Evolutionary conservation across 148 eudicot genomes (phyloP), one percentile per base, ranked within the genome.

Genomic region (Camellia sinensis): DNA sequence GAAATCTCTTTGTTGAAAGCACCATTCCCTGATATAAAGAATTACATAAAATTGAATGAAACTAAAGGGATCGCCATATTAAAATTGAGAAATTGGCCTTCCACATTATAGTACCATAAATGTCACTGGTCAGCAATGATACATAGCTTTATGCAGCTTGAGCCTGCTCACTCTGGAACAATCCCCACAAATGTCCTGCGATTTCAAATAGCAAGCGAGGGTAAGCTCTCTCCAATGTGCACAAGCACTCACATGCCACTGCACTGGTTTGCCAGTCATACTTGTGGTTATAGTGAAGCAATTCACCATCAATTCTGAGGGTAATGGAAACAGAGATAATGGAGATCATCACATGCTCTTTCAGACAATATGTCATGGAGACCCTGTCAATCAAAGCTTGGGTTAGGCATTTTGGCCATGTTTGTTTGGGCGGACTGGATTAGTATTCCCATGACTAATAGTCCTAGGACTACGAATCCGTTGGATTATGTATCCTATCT

Each of bases 191-290:
- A 81, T 89, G 90, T 0, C 94, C 92, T 10, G 83, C 90, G 18
- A 90, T 82, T 44, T 90, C 94, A 0, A 89, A 86, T n/a, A 93
- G 75, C 83, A 96, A 83, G 67, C 94, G 85, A 11, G 99, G 99
- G 54, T 71, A 88, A 21, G 90, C 96, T 19, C 88, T 84, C 89
- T 93, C 99, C 83, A 96, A 75, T 70, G 89, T 92, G 40, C 98
- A 83, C 89, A 96, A 85, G 64, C 99, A 96, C 86, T 92, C 99
- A 67, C 97, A 90, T 6, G 97, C 95, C 50, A 89, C 87, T 9
- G 88, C 92, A 8, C 99, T 80, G 3, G 88, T 87, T 57, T 91
- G 90, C 66, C 99, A 87, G 72, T 93, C 99, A 45, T 89, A 76
- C 9, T 94, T 92, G 53, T 96, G 97, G 63, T 92, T 93, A 29